These are phyloP conservation scores for Syzygium syzygioides DNA, from an alignment of 441 rosid species.

Conservation along the genomic window DNA sequence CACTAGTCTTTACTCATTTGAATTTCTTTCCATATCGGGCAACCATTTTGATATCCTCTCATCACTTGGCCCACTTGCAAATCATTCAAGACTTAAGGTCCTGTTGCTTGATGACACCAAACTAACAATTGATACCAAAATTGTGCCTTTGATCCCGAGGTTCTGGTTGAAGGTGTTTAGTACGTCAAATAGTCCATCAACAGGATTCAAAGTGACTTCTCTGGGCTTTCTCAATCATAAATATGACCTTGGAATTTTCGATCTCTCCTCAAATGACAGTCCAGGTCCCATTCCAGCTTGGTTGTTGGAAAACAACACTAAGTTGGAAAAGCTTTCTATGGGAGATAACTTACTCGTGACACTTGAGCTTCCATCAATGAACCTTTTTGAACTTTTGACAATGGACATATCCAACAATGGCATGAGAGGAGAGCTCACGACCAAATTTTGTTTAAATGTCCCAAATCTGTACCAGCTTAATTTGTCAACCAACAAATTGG, in stretches of 20 bases:
- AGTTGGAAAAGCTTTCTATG: not conserved
- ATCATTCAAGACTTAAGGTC: slow-evolving; percentile 15
- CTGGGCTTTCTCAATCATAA: slow-evolving; percentile 19
- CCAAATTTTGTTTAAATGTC: not conserved
- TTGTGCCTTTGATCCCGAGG: not conserved
- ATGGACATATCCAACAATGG: not conserved
- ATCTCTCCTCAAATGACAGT: not conserved
- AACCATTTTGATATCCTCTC: slow-evolving; percentile 13
- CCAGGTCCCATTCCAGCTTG: slow-evolving; percentile 15
- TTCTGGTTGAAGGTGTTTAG: not conserved
- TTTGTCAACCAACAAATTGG: fast-evolving
- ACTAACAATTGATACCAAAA: not conserved
- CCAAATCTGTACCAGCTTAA: not conserved
- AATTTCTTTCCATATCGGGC: not conserved
- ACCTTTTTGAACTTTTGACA: fast-evolving
- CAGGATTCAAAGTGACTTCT: too few species aligned
- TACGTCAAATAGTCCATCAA: not conserved
- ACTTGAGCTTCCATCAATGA: not conserved
- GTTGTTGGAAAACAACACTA: slow-evolving; percentile 26
- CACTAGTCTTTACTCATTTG: not conserved
- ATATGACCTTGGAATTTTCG: not conserved
- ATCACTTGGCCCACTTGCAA: slow-evolving; percentile 13
- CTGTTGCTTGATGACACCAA: not conserved
- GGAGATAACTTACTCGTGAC: not conserved
- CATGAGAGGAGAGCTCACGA: not conserved